phyloP scores from a whole-genome alignment of 805 yeast species.

The Candida taoyuanica region DNA sequence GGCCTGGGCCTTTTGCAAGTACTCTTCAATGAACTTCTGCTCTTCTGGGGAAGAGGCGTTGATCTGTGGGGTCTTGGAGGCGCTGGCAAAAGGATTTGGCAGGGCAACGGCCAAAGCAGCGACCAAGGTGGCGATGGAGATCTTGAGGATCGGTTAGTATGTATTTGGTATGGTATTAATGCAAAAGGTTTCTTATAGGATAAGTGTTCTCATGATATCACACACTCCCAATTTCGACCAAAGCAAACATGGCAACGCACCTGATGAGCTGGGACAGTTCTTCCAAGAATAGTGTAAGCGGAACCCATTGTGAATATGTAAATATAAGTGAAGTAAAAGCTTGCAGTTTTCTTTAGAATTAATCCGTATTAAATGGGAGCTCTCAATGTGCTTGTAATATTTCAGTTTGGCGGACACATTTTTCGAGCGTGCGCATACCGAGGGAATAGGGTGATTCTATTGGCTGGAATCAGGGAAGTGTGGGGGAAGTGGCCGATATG shows the following conservation, averaged over 20 bases:
- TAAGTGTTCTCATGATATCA: no score
- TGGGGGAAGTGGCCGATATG: neutral
- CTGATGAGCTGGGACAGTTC: slow-evolving; percentile 76
- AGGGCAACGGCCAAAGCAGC: slow-evolving; percentile 55
- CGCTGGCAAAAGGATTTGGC: slow-evolving; percentile 59
- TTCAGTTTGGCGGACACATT: neutral
- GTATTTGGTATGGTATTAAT: no score
- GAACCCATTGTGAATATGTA: slow-evolving; percentile 55
- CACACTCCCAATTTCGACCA: no score
- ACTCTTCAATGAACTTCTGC: slow-evolving; percentile 75
- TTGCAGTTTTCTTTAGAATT: neutral
- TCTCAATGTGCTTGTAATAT: neutral
- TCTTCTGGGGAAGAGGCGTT: slow-evolving; percentile 82
- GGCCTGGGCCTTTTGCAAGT: slow-evolving; percentile 47
- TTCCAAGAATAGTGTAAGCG: slow-evolving; percentile 82
- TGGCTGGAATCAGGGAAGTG: slow-evolving; percentile 6
- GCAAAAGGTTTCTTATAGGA: no score
- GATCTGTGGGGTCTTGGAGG: slow-evolving; percentile 53
- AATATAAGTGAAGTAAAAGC: neutral
- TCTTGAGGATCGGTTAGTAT: slow-evolving; percentile 29
- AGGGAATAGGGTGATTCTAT: slow-evolving; percentile 4
- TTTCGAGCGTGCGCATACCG: slow-evolving; percentile 9
- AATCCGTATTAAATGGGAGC: neutral
- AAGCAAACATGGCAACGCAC: slow-evolving; percentile 26
- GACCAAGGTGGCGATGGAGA: slow-evolving; percentile 79